These are phyloP conservation scores for Aspergillus pseudoterreus DNA, from an alignment of 2,329 filamentous ascomycete species.

Conservation along the genomic window DNA sequence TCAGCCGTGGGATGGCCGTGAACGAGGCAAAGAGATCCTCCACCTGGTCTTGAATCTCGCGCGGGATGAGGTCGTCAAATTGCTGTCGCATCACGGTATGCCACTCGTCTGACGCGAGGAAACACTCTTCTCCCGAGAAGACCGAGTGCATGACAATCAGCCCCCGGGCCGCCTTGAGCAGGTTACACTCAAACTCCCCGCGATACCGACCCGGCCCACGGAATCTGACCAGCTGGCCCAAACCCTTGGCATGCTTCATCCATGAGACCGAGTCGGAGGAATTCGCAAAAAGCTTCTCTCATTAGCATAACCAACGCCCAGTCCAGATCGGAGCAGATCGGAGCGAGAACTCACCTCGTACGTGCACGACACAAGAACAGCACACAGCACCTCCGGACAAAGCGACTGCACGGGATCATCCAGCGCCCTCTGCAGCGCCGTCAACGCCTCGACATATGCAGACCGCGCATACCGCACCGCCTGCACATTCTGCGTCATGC, in stretches of 20 bases:
- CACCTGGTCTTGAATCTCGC: slow-evolving; percentile 16
- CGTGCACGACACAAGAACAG: slow-evolving; percentile 26
- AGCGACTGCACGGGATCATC: slow-evolving; percentile 14
- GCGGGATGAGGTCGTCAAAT: slow-evolving; percentile 9
- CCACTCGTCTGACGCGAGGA: slow-evolving; percentile 23
- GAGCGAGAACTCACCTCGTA: slow-evolving; percentile 21
- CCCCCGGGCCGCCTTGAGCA: slow-evolving; percentile 25
- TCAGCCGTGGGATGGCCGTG: slow-evolving; percentile 22
- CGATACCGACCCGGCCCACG: slow-evolving; percentile 20
- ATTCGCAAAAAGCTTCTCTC: slow-evolving; percentile 23
- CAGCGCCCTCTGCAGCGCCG: slow-evolving; percentile 19
- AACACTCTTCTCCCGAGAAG: slow-evolving; percentile 25
- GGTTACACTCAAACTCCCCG: slow-evolving; percentile 18
- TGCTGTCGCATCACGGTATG: slow-evolving; percentile 23
- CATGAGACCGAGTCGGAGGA: slow-evolving; percentile 21
- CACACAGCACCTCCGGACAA: slow-evolving; percentile 26
- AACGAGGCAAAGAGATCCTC: slow-evolving; percentile 26
- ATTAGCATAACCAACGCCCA: slow-evolving; percentile 1
- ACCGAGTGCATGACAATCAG: slow-evolving; percentile 30
- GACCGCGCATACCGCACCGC: slow-evolving; percentile 22
- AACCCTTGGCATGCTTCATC: slow-evolving; percentile 29
- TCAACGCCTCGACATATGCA: slow-evolving; percentile 23
- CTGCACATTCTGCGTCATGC: slow-evolving; percentile 12
- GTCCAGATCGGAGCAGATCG: not conserved
- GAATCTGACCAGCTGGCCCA: slow-evolving; percentile 22